These are phyloP conservation scores for Heimioporus retisporus DNA, from an alignment of 1,284 basidiomycete genomes.

Conservation along the genomic window DNA sequence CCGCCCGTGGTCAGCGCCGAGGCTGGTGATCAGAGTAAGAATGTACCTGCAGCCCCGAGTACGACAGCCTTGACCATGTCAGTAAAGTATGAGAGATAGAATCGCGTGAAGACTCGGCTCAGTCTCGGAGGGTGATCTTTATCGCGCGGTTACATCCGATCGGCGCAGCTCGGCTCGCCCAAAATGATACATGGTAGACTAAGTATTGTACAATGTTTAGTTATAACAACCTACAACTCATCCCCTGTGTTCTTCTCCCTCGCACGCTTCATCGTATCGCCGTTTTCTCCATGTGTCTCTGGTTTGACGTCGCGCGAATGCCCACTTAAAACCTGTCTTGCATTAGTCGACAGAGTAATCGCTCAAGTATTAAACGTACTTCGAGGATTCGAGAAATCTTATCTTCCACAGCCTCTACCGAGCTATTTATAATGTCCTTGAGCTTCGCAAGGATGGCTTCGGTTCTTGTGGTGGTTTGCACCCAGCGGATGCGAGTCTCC, in stretches of 20 bases:
- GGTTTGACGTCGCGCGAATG: conserved; percentile 27
- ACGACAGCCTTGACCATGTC: conserved; percentile 95
- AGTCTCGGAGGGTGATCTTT: conserved; percentile 19
- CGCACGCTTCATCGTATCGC: conserved; percentile 15
- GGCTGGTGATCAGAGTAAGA: not conserved
- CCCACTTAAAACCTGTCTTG: conserved; percentile 47
- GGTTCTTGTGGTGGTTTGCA: conserved; percentile 68
- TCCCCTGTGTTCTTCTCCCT: conserved; percentile 28
- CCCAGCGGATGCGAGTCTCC: conserved; percentile 83
- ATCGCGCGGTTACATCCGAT: conserved; percentile 36
- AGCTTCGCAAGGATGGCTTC: conserved; percentile 69
- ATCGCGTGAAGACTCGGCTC: no score
- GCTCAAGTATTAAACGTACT: conserved; percentile 25
- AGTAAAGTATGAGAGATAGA: conserved; percentile 38
- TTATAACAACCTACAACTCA: conserved; percentile 22
- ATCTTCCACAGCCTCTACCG: conserved; percentile 76
- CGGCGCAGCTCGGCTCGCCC: no score
- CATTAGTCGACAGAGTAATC: not conserved
- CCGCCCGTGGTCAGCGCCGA: conserved; percentile 1
- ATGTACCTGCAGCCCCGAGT: conserved; percentile 89
- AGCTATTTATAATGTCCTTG: conserved; percentile 68
- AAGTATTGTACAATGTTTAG: no score
- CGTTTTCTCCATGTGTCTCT: conserved; percentile 27
- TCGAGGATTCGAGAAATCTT: conserved; percentile 60
- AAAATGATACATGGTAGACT: no score